Evolutionary conservation across 768 basidiomycete genomes (phyloP).

Genomic region (Coprinopsis marcescibilis): DNA sequence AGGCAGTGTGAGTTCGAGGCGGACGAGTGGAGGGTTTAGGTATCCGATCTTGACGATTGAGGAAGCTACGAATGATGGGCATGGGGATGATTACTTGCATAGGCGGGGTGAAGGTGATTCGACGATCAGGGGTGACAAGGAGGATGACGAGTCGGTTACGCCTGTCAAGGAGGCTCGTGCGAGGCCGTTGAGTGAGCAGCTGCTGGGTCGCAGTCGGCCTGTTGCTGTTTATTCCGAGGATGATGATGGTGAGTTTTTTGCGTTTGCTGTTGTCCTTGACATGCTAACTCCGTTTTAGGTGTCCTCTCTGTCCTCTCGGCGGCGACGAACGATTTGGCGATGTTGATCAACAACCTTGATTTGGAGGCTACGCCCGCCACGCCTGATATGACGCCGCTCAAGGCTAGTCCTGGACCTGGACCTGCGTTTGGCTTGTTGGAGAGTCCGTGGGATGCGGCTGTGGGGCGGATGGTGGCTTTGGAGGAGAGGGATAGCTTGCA

Average conservation of each 20-base stretch:
- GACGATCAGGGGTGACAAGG: slow-evolving; percentile 15
- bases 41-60: slow-evolving; percentile 40
- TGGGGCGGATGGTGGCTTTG: too few relatives aligned
- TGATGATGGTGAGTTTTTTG: slow-evolving; percentile 40
- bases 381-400: slow-evolving; percentile 42
- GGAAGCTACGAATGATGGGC: slow-evolving; percentile 49
- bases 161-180: slow-evolving; percentile 42
- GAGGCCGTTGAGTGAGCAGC: slow-evolving; percentile 63
- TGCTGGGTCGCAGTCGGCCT: slow-evolving; percentile 35
- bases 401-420: slow-evolving; percentile 32
- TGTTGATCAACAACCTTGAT: slow-evolving; percentile 75
- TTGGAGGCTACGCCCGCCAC: slow-evolving; percentile 68
- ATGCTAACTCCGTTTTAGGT: slow-evolving; percentile 26
- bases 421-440: too few relatives aligned
- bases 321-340: slow-evolving; percentile 74
- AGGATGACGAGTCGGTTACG: slow-evolving; percentile 22
- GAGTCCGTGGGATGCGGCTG: too few relatives aligned
- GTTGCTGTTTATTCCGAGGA: slow-evolving; percentile 45
- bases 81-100: slow-evolving; percentile 20
- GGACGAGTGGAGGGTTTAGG: neutral
- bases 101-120: slow-evolving; percentile 13
- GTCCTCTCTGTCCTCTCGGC: slow-evolving; percentile 69
- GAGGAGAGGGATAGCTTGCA: too few relatives aligned
- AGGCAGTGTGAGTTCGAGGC: slow-evolving; percentile 12
- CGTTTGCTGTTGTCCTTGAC: slow-evolving; percentile 18